These are phyloP conservation scores for Aspergillus neoniger DNA, from an alignment of 2,329 filamentous ascomycete species.

Conservation along the genomic window DNA sequence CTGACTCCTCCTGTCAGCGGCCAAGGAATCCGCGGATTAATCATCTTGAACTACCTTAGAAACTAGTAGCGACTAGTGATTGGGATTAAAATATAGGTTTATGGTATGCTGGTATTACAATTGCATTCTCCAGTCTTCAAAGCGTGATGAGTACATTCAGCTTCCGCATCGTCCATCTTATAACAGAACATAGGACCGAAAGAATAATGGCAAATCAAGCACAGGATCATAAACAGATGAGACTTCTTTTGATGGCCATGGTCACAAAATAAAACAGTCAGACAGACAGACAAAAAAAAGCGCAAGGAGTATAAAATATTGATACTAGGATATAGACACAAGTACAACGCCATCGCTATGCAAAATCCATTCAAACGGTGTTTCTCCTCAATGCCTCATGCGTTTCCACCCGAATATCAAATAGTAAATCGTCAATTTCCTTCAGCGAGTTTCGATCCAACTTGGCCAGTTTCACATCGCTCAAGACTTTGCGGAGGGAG, in stretches of 20 bases:
- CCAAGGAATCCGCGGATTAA: too few species aligned
- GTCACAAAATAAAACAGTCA: neutral
- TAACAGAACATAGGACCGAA: neutral
- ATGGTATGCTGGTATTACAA: too few species aligned
- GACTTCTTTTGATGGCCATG: neutral
- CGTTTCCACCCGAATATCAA: conserved; percentile 74
- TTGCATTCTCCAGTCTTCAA: neutral
- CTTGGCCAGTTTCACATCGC: conserved; percentile 59
- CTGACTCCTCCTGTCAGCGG: too few species aligned
- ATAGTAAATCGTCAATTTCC: conserved; percentile 74
- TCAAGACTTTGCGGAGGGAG: conserved; percentile 59
- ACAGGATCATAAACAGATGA: neutral
- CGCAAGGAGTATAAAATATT: conserved; percentile 1
- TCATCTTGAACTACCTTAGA: too few species aligned
- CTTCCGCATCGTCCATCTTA: neutral
- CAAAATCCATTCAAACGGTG: conserved; percentile 23
- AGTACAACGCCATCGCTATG: conserved; percentile 41
- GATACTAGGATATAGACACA: neutral
- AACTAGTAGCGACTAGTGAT: too few species aligned
- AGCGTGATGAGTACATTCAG: conserved; percentile 1
- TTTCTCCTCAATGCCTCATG: conserved; percentile 67
- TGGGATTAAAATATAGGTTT: too few species aligned
- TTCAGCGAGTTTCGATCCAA: conserved; percentile 67
- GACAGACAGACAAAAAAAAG: neutral
- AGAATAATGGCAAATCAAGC: neutral